Evolutionary conservation across 2,329 filamentous ascomycete genomes (phyloP), one percentile per base, ranked within the genome.

Genomic region (Rosellinia necatrix): DNA sequence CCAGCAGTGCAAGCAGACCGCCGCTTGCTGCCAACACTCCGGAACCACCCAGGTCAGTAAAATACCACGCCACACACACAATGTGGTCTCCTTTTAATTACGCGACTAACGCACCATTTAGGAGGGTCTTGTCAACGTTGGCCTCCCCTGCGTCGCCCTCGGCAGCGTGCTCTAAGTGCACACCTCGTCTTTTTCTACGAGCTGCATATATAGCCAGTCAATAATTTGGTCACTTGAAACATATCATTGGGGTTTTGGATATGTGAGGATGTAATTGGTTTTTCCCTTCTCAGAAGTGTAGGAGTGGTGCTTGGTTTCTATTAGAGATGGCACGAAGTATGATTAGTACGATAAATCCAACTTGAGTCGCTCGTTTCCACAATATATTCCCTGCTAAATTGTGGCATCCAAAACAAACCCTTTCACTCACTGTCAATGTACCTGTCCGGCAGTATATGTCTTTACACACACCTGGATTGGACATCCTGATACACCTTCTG

Each of bases 1-100:
- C 42, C 60, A 35, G 53, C 63, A 68, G 57, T 71, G 68, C 68
- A 67, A 65, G 62, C 68, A 71, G 63, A 67, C 59, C 27, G 66
- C 62, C 40, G 68, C 67, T 52, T 71, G 67, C 66, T 71, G 69
- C 66, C 68, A 71, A 64, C 56, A 66, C 65, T 66, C 65, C 38
- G 66, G 64, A 43, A 51, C 55, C 52, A 29, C 51, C 6, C 64
- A 68, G 59, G 68, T 69, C 53, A 64, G 67, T 34, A 15, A 15
- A 21, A n/a, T 8, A 6, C 13, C 19, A 10, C 13, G 25, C 10
- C 12, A n/a, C 21, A 34, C 34, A 2, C 17, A 13, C 22, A 15
- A 2, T 13, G 5, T 24, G 12, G 12, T 29, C n/a, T 27, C 21
- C 15, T 13, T 25, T 27, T 19, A 1, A 19, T 12, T 12, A 35